Percentiles rank a stretch among this genome's conserved stretches.
These are phyloP conservation scores for Pezicula rhizophila DNA, from an alignment of 2,329 filamentous ascomycete genomes.

Conservation along the genomic window DNA sequence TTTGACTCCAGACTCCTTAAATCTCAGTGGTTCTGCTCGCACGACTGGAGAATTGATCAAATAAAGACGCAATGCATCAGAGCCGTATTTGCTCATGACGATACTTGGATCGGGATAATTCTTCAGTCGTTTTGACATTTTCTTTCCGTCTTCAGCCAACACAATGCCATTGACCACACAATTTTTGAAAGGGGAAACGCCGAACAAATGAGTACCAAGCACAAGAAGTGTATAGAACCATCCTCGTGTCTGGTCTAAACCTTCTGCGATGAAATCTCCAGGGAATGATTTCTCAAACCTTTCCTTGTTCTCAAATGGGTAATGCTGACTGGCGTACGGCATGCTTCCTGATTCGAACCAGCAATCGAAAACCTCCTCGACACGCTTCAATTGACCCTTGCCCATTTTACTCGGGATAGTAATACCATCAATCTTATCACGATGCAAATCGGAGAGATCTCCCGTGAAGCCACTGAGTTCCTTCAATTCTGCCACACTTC, in stretches of 20 bases:
- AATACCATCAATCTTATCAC: conserved; percentile 88
- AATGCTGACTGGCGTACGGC: conserved; percentile 88
- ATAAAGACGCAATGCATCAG: conserved; percentile 89
- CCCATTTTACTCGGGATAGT: conserved; percentile 88
- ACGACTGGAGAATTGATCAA: conserved; percentile 96
- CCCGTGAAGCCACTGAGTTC: conserved; percentile 80
- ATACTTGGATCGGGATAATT: conserved; percentile 87
- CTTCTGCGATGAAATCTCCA: conserved; percentile 91
- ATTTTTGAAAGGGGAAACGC: conserved; percentile 82
- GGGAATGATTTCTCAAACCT: conserved; percentile 77
- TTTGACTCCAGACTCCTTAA: conserved; percentile 89
- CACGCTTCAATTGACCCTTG: conserved; percentile 72
- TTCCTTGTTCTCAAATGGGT: conserved; percentile 84
- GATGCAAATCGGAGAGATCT: conserved; percentile 79
- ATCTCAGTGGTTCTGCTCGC: conserved; percentile 80
- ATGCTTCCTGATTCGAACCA: conserved; percentile 97
- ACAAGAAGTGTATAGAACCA: conserved; percentile 96
- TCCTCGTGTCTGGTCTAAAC: conserved; percentile 86
- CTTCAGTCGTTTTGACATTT: conserved; percentile 96
- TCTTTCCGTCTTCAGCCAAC: conserved; percentile 90
- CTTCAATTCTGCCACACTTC: conserved; percentile 78
- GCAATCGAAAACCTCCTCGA: conserved; percentile 90
- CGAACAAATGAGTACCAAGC: conserved; percentile 81
- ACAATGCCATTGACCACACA: conserved; percentile 96
- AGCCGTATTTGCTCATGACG: conserved; percentile 83